A percentile compares a stretch with the other conserved stretches of the same genome.
Evolutionary conservation across 2,329 filamentous ascomycete species (phyloP).

Genomic region (Aschersonia sp.): DNA sequence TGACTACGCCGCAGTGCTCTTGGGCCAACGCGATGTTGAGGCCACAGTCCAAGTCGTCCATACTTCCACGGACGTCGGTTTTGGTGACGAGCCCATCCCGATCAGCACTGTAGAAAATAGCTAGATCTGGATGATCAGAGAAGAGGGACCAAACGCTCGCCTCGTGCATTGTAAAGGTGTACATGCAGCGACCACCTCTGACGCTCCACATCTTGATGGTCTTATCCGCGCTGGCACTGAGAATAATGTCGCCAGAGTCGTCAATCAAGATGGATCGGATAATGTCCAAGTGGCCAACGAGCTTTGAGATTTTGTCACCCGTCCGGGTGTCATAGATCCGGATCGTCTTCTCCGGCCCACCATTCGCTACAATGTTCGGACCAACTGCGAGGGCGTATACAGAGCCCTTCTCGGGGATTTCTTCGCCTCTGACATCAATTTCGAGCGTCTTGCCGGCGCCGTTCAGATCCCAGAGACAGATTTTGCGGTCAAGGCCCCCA

Average conservation of each 20-base stretch:
- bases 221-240: slow-evolving; percentile 91
- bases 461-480: slow-evolving; percentile 85
- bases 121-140: slow-evolving; percentile 72
- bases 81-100: slow-evolving; percentile 89
- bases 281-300: slow-evolving; percentile 92
- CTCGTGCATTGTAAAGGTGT: slow-evolving; percentile 97
- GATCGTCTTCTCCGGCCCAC: slow-evolving; percentile 86
- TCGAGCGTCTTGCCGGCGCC: slow-evolving; percentile 75
- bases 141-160: slow-evolving; percentile 95
- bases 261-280: slow-evolving; percentile 84
- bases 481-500: slow-evolving; percentile 81
- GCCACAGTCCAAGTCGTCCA: slow-evolving; percentile 63
- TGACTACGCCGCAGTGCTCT: slow-evolving; percentile 71
- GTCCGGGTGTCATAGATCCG: slow-evolving; percentile 82
- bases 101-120: slow-evolving; percentile 89
- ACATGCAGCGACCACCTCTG: slow-evolving; percentile 88
- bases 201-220: slow-evolving; percentile 98
- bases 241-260: slow-evolving; percentile 73
- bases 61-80: slow-evolving; percentile 68
- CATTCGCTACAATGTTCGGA: slow-evolving; percentile 72
- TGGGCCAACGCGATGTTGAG: slow-evolving; percentile 82
- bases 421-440: slow-evolving; percentile 74
- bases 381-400: slow-evolving; percentile 81
- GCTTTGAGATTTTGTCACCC: slow-evolving; percentile 85
- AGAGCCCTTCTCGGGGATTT: slow-evolving; percentile 78